These are phyloP conservation scores for Tetradesmus lagerheimii DNA, from an alignment of 139 green algal species.

Conservation along the genomic window DNA sequence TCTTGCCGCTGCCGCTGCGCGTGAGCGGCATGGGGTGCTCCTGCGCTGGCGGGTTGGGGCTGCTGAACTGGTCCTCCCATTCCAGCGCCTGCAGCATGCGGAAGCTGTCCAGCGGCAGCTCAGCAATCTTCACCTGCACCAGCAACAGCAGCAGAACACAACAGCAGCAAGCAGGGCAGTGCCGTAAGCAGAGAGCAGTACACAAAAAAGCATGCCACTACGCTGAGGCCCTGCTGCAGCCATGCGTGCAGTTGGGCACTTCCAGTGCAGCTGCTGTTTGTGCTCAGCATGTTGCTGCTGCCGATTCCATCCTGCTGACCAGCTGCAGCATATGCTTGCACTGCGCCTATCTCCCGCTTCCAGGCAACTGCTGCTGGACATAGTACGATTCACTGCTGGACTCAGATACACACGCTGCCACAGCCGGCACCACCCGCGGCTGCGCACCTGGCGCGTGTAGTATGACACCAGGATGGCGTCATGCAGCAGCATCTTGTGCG, in stretches of 20 bases:
- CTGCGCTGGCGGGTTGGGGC: constrained; percentile 33
- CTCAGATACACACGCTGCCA: background rate
- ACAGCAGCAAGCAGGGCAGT: background rate
- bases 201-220: background rate
- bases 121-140: constrained; percentile 79
- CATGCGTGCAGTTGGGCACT: no score
- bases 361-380: background rate
- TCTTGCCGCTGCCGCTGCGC: constrained; percentile 11
- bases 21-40: constrained; percentile 40
- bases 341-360: background rate
- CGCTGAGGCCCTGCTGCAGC: background rate
- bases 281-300: background rate
- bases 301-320: background rate
- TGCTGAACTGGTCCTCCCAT: constrained; percentile 64
- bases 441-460: constrained; percentile 57
- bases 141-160: constrained; percentile 21
- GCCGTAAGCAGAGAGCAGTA: background rate
- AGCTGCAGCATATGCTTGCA: background rate
- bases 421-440: no score
- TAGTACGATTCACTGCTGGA: background rate
- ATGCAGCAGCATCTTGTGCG: constrained; percentile 59
- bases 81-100: constrained; percentile 80
- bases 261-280: no score
- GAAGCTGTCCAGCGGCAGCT: constrained; percentile 80
- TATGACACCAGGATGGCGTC: constrained; percentile 71